Percentiles rank a stretch among this genome's conserved stretches.
Evolutionary conservation across 805 yeast genomes (phyloP).

Genomic region (Clavispora carvajalis): DNA sequence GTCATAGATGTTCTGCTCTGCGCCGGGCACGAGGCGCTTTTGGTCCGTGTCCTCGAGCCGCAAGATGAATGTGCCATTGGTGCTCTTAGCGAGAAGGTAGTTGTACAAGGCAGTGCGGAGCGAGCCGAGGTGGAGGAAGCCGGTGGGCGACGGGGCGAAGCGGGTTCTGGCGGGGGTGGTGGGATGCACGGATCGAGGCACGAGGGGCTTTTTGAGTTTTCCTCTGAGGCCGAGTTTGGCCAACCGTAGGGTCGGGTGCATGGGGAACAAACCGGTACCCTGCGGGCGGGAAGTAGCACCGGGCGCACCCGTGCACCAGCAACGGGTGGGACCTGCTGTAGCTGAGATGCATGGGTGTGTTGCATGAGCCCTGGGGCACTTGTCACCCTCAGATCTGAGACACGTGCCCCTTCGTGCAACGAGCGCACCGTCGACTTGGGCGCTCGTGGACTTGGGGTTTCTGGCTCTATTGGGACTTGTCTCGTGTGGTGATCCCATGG

Average conservation of each 20-base stretch:
- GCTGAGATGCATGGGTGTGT: no score
- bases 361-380: no score
- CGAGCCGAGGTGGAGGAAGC: constrained; percentile 89
- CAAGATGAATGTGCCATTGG: constrained; percentile 75
- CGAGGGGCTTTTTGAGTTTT: not conserved
- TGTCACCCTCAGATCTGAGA: no score
- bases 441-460: no score
- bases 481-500: no score
- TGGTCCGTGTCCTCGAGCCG: constrained; percentile 94
- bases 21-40: constrained; percentile 69
- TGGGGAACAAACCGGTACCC: no score
- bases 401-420: no score
- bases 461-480: no score
- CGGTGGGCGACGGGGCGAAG: constrained; percentile 98
- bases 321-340: no score
- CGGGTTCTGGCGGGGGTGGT: constrained; percentile 69
- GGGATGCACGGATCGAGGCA: constrained; percentile 30
- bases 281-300: no score
- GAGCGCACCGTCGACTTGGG: no score
- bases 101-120: constrained; percentile 90
- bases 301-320: constrained; percentile 2
- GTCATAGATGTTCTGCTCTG: constrained; percentile 75
- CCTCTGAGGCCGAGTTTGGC: constrained; percentile 8
- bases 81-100: constrained; percentile 70
- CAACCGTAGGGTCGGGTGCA: constrained; percentile 8